A percentile compares a stretch with the other conserved stretches of the same genome.
Evolutionary conservation across 441 rosid species (phyloP).

Genomic region (Arabidopsis hybrid): DNA sequence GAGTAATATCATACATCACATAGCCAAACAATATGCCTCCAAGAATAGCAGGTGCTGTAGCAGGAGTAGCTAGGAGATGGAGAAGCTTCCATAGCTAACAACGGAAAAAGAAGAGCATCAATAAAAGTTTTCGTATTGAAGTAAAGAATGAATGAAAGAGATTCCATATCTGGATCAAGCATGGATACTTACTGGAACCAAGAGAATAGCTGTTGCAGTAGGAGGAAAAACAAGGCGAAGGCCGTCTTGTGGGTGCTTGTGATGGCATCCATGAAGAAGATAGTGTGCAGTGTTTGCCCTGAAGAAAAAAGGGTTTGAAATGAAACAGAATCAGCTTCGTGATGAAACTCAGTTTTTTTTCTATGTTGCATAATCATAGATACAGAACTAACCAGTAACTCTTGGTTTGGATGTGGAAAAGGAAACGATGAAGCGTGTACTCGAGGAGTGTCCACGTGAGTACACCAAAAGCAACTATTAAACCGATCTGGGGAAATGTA

Average conservation of each 20-base stretch:
- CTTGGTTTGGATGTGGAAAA: slow-evolving; percentile 88
- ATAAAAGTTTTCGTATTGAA: background rate
- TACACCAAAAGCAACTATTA: slow-evolving; percentile 66
- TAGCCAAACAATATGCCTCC: slow-evolving; percentile 96
- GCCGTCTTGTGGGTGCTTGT: slow-evolving; percentile 99
- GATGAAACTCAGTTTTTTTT: background rate
- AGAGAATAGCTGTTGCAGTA: slow-evolving; percentile 82
- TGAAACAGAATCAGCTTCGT: slow-evolving; percentile 14
- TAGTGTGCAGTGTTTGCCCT: slow-evolving; percentile 96
- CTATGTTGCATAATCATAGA: background rate
- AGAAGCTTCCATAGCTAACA: slow-evolving; percentile 83
- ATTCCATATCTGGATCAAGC: slow-evolving; percentile 19
- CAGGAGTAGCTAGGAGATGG: slow-evolving; percentile 65
- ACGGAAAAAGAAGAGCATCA: background rate
- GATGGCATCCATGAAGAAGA: slow-evolving; percentile 99
- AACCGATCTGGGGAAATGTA: slow-evolving; percentile 55
- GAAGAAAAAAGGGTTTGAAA: slow-evolving; percentile 6
- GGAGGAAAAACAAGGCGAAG: slow-evolving; percentile 98
- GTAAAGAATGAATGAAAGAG: slow-evolving; percentile 2
- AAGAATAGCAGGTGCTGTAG: slow-evolving; percentile 81
- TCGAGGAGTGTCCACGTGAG: slow-evolving; percentile 88
- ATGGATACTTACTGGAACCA: slow-evolving; percentile 62
- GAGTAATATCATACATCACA: slow-evolving; percentile 91
- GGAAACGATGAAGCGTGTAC: slow-evolving; percentile 90
- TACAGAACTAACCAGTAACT: slow-evolving; percentile 75